Percentiles rank a stretch among this genome's conserved stretches.
Evolutionary conservation across 306 rosid genomes (phyloP).

Genomic region (Amphicarpaea edgeworthii): DNA sequence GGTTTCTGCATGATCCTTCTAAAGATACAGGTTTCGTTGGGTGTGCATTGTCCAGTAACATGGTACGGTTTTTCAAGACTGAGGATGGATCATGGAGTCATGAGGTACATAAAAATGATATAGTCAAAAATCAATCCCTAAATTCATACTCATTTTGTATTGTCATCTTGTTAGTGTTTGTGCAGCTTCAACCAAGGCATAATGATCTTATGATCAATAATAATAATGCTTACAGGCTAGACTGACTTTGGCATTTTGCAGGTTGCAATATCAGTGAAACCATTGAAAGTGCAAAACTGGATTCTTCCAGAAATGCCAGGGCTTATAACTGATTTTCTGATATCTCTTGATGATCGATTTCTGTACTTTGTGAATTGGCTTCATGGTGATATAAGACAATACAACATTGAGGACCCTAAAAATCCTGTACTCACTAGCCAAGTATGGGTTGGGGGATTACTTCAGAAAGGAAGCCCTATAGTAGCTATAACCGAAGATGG

Average conservation of each 20-base stretch:
- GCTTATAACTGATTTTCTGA: conserved; percentile 75
- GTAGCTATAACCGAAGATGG: conserved; percentile 70
- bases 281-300: conserved; percentile 80
- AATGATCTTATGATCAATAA: no score
- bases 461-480: conserved; percentile 69
- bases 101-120: conserved; percentile 54
- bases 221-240: background rate
- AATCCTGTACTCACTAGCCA: conserved; percentile 67
- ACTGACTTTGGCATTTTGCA: conserved; percentile 45
- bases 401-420: conserved; percentile 71
- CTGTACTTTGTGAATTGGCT: conserved; percentile 81
- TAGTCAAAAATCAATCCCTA: background rate
- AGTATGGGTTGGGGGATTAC: conserved; percentile 79
- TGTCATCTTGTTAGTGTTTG: conserved; percentile 3
- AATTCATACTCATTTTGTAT: background rate
- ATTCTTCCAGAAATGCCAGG: conserved; percentile 86
- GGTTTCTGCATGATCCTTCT: conserved; percentile 83
- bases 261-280: conserved; percentile 68
- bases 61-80: conserved; percentile 73
- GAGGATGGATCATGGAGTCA: conserved; percentile 74
- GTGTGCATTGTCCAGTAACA: conserved; percentile 74
- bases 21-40: conserved; percentile 80
- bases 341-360: conserved; percentile 77
- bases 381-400: conserved; percentile 85
- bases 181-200: background rate